phyloP scores from a whole-genome alignment of 129 eudicot species.

The Lonicera japonica region DNA sequence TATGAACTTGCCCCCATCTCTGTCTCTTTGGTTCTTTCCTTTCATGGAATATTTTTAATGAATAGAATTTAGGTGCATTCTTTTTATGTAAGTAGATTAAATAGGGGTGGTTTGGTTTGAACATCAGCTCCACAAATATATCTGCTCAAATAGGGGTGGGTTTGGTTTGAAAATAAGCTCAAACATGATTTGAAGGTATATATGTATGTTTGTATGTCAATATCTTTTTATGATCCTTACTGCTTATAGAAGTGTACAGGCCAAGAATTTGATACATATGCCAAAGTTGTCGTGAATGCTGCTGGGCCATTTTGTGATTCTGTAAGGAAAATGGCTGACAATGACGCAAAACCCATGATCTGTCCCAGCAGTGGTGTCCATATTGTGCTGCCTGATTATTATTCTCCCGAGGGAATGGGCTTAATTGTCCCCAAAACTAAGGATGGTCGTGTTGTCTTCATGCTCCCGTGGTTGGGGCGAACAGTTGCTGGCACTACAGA shows the following conservation, averaged over 20 bases:
- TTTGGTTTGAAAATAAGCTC: too few relatives aligned
- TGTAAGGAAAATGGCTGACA: slow-evolving; percentile 65
- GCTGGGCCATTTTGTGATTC: slow-evolving; percentile 94
- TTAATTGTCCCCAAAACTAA: slow-evolving; percentile 97
- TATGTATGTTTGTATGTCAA: background rate
- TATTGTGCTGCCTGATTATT: slow-evolving; percentile 85
- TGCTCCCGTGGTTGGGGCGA: slow-evolving; percentile 99
- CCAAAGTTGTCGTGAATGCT: slow-evolving; percentile 87
- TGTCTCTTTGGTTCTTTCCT: too few relatives aligned
- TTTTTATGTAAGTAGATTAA: too few relatives aligned
- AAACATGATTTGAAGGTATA: background rate
- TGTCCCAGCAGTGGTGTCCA: slow-evolving; percentile 97
- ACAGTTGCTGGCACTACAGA: slow-evolving; percentile 97
- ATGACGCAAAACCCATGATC: slow-evolving; percentile 69
- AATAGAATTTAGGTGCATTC: too few relatives aligned
- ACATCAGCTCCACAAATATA: too few relatives aligned
- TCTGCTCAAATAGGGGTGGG: too few relatives aligned
- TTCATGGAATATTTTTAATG: too few relatives aligned
- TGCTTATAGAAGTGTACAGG: slow-evolving; percentile 47
- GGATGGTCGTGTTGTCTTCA: slow-evolving; percentile 94
- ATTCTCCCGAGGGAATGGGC: slow-evolving; percentile 98
- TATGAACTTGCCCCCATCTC: too few relatives aligned
- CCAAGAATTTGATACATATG: slow-evolving; percentile 74
- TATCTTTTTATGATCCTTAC: slow-evolving; percentile 16
- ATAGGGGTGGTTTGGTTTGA: too few relatives aligned